A percentile compares a stretch with the other conserved stretches of the same genome.
Evolutionary conservation across 23 red algal genomes (phyloP).

Genomic region (Agarophyton chilense): DNA sequence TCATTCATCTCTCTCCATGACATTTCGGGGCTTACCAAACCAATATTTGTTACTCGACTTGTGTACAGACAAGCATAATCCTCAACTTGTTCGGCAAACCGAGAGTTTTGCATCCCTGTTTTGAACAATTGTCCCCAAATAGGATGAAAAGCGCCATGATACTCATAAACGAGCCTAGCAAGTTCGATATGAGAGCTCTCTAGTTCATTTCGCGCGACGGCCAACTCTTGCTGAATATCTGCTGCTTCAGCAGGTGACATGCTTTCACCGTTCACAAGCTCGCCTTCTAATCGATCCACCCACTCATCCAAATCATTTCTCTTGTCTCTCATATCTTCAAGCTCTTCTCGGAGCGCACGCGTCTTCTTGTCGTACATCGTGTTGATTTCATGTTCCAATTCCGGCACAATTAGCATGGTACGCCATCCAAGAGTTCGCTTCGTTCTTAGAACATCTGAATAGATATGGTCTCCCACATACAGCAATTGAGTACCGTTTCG

Average conservation of each 20-base stretch:
- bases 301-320: conserved; percentile 93
- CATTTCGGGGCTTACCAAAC: conserved; percentile 81
- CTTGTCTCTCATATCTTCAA: conserved; percentile 68
- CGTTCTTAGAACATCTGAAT: conserved; percentile 91
- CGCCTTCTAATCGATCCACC: conserved; percentile 83
- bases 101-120: conserved; percentile 94
- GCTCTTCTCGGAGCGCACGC: conserved; percentile 31
- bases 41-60: conserved; percentile 86
- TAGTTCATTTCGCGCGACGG: conserved; percentile 38
- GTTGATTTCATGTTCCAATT: conserved; percentile 94
- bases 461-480: conserved; percentile 99
- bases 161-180: conserved; percentile 67
- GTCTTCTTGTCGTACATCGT: conserved; percentile 63
- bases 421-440: conserved; percentile 98
- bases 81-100: conserved; percentile 99
- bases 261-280: conserved; percentile 31
- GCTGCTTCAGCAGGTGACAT: conserved; percentile 23
- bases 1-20: conserved; percentile 92
- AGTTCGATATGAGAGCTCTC: conserved; percentile 58
- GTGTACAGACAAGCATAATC: conserved; percentile 99
- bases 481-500: conserved; percentile 80
- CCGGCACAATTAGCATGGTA: conserved; percentile 97
- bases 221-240: conserved; percentile 44
- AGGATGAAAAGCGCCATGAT: conserved; percentile 88
- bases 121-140: conserved; percentile 99